phyloP scores from a whole-genome alignment of 352 stramenopile species.

The Globisporangium spinosum region DNA sequence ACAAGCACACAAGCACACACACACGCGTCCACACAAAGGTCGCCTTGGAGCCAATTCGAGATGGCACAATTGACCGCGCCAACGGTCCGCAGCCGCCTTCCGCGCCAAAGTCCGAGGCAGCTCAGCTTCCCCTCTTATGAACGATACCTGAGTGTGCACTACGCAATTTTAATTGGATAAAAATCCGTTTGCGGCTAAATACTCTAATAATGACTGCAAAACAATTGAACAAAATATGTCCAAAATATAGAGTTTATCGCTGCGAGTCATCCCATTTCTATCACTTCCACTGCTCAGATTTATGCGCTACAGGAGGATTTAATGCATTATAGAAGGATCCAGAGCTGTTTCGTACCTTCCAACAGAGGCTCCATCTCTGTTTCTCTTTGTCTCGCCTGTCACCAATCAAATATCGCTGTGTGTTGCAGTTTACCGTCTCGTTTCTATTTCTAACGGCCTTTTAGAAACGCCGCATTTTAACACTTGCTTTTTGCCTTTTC shows the following conservation, averaged over 20 bases:
- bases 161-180: background rate
- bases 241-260: background rate
- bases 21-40: background rate
- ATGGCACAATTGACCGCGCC: background rate
- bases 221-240: too few species aligned
- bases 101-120: background rate
- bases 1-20: background rate
- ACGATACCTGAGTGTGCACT: background rate
- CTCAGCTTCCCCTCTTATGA: background rate
- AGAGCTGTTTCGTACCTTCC: background rate
- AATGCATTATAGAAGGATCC: background rate
- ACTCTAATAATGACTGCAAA: background rate
- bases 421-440: background rate
- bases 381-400: constrained; percentile 4
- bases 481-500: background rate
- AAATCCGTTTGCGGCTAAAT: background rate
- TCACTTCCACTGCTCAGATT: background rate
- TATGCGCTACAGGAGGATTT: background rate
- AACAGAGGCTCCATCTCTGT: background rate
- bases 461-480: background rate
- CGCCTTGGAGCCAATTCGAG: constrained; percentile 2
- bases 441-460: constrained; percentile 15
- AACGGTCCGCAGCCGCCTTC: background rate
- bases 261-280: background rate
- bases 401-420: constrained; percentile 11